Conservation (phyloP, 805 yeast genomes). For the Suhomyces pyralidae region DNA sequence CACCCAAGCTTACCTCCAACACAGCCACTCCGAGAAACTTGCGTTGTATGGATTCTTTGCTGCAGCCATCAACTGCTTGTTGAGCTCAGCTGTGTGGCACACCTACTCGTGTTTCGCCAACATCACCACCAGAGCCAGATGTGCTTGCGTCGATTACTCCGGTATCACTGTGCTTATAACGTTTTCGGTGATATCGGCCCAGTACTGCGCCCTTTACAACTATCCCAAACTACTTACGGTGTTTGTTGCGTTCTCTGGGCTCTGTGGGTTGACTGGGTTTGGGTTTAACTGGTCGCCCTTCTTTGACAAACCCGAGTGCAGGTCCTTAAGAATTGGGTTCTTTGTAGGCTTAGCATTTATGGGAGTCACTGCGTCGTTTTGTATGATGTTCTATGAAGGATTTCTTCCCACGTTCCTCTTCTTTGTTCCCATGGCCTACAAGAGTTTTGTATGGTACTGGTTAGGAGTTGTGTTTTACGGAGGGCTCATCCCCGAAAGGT, state of each 20-base stretch:
- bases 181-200: conserved; percentile 83
- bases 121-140: conserved; percentile 58
- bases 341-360: conserved; percentile 74
- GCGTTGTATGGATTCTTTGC: conserved; percentile 62
- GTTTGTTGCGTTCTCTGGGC: conserved; percentile 58
- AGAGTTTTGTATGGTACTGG: conserved; percentile 71
- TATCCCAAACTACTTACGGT: conserved; percentile 46
- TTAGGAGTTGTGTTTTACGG: conserved; percentile 87
- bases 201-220: conserved; percentile 71
- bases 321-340: conserved; percentile 75
- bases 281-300: conserved; percentile 87
- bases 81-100: conserved; percentile 86
- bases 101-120: conserved; percentile 79
- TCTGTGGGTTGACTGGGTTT: conserved; percentile 72
- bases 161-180: conserved; percentile 91
- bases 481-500: conserved; percentile 83
- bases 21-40: conserved; percentile 43
- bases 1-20: conserved; percentile 45
- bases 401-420: conserved; percentile 47
- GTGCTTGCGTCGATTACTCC: conserved; percentile 92
- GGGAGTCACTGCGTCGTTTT: conserved; percentile 66
- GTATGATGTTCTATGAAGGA: conserved; percentile 56
- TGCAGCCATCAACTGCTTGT: conserved; percentile 74
- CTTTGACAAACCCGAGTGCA: conserved; percentile 84
- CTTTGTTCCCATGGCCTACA: conserved; percentile 63